Percentiles rank a stretch among this genome's conserved stretches.
Conservation (phyloP, 306 rosid genomes). For the Datisca glomerata region DNA sequence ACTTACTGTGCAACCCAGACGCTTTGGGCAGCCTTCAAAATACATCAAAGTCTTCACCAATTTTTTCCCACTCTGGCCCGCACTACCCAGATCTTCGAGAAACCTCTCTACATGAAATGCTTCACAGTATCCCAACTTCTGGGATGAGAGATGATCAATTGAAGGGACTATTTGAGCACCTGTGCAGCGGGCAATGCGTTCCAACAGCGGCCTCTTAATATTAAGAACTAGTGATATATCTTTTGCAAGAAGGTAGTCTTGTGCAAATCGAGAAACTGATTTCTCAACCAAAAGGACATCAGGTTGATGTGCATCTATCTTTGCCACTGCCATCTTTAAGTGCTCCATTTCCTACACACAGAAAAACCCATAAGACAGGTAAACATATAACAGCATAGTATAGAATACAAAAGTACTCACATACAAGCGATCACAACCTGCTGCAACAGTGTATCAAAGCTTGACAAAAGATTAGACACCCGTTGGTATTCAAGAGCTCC, state of each 20-base stretch:
- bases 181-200: conserved; percentile 85
- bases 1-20: conserved; percentile 92
- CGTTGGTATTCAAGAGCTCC: conserved; percentile 99
- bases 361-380: conserved; percentile 2
- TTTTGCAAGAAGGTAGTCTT: conserved; percentile 79
- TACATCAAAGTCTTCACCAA: conserved; percentile 82
- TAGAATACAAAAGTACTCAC: no score
- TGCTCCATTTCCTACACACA: conserved; percentile 84
- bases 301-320: conserved; percentile 73
- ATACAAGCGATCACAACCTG: conserved; percentile 54
- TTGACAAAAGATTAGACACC: conserved; percentile 66
- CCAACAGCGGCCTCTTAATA: conserved; percentile 80
- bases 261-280: conserved; percentile 94
- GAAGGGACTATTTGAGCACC: conserved; percentile 83
- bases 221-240: conserved; percentile 88
- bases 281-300: conserved; percentile 86
- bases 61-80: conserved; percentile 57
- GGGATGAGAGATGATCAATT: conserved; percentile 74
- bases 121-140: conserved; percentile 77
- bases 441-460: conserved; percentile 95
- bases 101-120: conserved; percentile 66
- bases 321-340: conserved; percentile 97
- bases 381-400: conserved; percentile 3
- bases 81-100: conserved; percentile 53
- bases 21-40: conserved; percentile 98